Base-by-base conservation (phyloP, 345 rosid species). In the Citrus hindsii region DNA sequence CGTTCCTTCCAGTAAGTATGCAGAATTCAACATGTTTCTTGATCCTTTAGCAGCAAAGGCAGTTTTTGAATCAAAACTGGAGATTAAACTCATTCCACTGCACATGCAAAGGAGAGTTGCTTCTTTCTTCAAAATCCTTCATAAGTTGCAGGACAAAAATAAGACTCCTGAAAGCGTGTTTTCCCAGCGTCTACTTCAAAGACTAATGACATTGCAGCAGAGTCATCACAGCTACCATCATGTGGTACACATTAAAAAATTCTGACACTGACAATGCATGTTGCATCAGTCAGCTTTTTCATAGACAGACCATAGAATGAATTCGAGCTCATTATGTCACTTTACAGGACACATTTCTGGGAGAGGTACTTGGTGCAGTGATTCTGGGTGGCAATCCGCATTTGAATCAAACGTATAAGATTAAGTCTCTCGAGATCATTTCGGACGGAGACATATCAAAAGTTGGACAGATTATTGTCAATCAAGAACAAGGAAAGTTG, bases 11-110 rank as follows among this genome's bases (percentile, higher is more conserved):
- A 91, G 91, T 63, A 73, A 80, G 71, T 78, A 88, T 59, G 80
- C 96, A n/a, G 99, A 95, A 75, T 85, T 92, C 88, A 95, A 95
- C 69, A 89, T 93, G 88, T 93, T 87, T 84, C 93, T 93, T 7
- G 99, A 93, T 77, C 97, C 99, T 9, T 83, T 86, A 27, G 96
- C 98, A 16, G 97, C 96, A 35, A 91, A 91, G 77, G 84, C 85
- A 6, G 98, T 92, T 60, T 81, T 93, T 4, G 82, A 86, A 48
- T 93, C 98, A 10, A 79, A 81, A 28, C 76, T 95, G n/a, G 72
- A 89, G 69, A 85, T 93, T 81, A 95, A 89, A 16, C 91, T 95
- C 76, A 82, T 92, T 62, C 99, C 99, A 8, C 92, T 93, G 12
- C 77, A 79, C 33, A 74, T 83, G 55, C 98, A 92, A 81, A 86